A percentile compares a stretch with the other conserved stretches of the same genome.
Evolutionary conservation across 2,329 filamentous ascomycete species (phyloP).

Genomic region (Didymella keratinophila): DNA sequence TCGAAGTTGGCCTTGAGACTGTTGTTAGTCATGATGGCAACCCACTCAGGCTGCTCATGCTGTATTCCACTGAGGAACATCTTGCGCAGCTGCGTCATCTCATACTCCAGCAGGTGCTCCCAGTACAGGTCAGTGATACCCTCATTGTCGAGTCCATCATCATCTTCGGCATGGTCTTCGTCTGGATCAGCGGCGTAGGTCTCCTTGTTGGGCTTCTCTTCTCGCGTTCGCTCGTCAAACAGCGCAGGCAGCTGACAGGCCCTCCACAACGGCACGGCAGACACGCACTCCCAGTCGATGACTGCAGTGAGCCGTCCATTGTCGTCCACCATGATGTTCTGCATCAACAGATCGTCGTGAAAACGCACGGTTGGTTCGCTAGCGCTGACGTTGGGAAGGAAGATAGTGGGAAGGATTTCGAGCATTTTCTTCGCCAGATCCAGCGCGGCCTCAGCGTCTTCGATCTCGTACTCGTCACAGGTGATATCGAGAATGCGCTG

Average conservation of each 20-base stretch:
- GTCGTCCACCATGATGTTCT: slow-evolving; percentile 25
- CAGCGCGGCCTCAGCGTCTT: slow-evolving; percentile 17
- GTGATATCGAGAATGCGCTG: neutral
- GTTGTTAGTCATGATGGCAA: neutral
- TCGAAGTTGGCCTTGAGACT: neutral
- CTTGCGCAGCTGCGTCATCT: neutral
- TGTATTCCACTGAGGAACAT: neutral
- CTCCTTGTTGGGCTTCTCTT: neutral
- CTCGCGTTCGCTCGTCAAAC: neutral
- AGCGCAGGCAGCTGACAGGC: slow-evolving; percentile 4
- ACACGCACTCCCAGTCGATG: slow-evolving; percentile 29
- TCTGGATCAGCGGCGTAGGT: neutral
- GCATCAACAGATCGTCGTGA: slow-evolving; percentile 16
- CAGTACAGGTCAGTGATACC: neutral
- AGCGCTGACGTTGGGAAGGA: neutral
- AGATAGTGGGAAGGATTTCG: slow-evolving; percentile 12
- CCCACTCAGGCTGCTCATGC: neutral
- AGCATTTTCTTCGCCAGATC: slow-evolving; percentile 8
- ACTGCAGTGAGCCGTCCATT: slow-evolving; percentile 16
- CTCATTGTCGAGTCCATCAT: neutral
- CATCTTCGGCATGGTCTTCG: neutral
- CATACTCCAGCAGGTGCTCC: neutral
- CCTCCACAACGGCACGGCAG: slow-evolving; percentile 22
- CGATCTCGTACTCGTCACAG: slow-evolving; percentile 20
- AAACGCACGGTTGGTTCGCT: slow-evolving; percentile 13